Conservation (phyloP, 2,329 filamentous ascomycete genomes). For the Cladosporium sp. region DNA sequence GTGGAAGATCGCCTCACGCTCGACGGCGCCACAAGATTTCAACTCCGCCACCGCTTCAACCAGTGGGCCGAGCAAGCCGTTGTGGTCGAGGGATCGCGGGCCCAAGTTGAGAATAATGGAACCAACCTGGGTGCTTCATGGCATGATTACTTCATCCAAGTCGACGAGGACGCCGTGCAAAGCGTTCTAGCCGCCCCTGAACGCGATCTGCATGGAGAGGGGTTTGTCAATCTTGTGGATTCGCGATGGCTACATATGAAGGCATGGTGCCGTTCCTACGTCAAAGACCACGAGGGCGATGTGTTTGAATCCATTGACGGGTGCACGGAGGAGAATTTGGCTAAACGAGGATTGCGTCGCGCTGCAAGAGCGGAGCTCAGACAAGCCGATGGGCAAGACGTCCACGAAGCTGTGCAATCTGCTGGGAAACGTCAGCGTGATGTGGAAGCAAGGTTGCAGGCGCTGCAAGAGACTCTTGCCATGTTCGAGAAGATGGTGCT, state of each 20-base stretch:
- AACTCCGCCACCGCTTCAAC: conserved; percentile 1
- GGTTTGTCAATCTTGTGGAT: background rate
- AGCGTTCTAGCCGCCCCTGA: background rate
- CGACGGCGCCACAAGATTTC: background rate
- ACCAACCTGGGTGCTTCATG: background rate
- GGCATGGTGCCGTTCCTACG: background rate
- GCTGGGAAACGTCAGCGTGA: too few species aligned
- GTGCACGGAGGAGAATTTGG: conserved; percentile 1
- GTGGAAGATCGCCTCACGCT: background rate
- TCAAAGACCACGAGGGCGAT: background rate
- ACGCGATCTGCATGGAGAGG: background rate
- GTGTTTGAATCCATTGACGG: background rate
- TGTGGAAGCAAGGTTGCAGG: too few species aligned
- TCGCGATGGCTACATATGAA: background rate
- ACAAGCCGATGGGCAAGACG: too few species aligned
- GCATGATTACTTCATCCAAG: background rate
- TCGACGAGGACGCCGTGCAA: conserved; percentile 3
- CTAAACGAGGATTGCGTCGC: background rate
- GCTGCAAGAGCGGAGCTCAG: too few species aligned
- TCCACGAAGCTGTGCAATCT: too few species aligned
- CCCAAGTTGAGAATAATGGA: background rate
- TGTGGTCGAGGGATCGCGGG: background rate
- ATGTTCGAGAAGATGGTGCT: too few species aligned
- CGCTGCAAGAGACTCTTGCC: too few species aligned
- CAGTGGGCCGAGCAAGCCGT: background rate